Evolutionary conservation across 345 rosid genomes (phyloP), one percentile per base, ranked within the genome.

Genomic region (Raphanus sativus): DNA sequence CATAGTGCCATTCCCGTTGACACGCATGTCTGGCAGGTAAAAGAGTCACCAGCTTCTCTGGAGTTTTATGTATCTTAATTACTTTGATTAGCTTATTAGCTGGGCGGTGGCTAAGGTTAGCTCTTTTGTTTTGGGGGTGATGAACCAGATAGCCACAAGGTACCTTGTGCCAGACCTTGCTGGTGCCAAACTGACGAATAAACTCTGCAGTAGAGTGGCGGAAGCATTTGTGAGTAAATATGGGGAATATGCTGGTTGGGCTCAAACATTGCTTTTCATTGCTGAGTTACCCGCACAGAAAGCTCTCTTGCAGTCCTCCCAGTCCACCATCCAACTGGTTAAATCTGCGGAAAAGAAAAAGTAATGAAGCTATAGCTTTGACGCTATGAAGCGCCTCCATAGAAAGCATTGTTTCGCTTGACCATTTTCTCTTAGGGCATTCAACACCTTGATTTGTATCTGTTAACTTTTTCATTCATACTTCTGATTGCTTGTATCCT

Each of bases 221-320:
- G 96, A 90, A 81, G 98, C 98, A n/a, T 94, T 92, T 84, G 98
- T 90, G 80, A 83, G 81, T 76, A 94, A 87, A 77, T 94, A 94
- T 73, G 98, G 97, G 11, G 88, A 86, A 69, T 89, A 90, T 86
- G 98, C 98, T 67, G 98, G 97, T 70, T 92, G 98, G 97, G 98
- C 98, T 61, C 98, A 94, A 75, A 94, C 97, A 64, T 76, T 90
- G 69, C 93, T 94, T 61, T 94, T 94, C 83, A 84, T 92, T 56
- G 95, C 98, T 1, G 98, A 94, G 67, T 79, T 94, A 79, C 97
- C 98, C 69, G 73, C 98, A 56, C 98, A 94, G 32, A 92, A 88
- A 69, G 82, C 89, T 48, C 83, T 87, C 63, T 63, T 94, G 77
- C 92, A 88, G 30, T 77, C 93, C 26, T 69, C 80, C 52, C 75